These are phyloP conservation scores for Acidomyces sp. DNA, from an alignment of 495 filamentous ascomycete genomes.

Conservation along the genomic window DNA sequence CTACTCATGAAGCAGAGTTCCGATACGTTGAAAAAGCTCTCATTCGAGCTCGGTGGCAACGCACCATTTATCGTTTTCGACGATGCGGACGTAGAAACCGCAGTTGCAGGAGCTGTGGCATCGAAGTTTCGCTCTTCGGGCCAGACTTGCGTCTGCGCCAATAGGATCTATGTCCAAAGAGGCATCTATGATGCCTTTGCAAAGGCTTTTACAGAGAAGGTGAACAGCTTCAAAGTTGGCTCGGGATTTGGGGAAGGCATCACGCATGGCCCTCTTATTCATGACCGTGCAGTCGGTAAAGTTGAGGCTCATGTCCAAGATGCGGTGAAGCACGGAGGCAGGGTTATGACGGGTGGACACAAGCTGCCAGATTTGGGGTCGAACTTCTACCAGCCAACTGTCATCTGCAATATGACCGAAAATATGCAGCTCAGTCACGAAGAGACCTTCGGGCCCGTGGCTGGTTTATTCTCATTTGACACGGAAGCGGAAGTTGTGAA, in stretches of 20 bases:
- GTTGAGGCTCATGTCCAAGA: slow-evolving; percentile 30
- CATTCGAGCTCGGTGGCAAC: slow-evolving; percentile 63
- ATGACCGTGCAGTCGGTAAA: slow-evolving; percentile 31
- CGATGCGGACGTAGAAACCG: slow-evolving; percentile 54
- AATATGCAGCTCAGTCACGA: slow-evolving; percentile 40
- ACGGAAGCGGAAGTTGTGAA: slow-evolving; percentile 39
- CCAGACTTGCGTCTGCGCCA: slow-evolving; percentile 64
- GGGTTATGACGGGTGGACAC: slow-evolving; percentile 33
- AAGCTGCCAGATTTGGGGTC: slow-evolving; percentile 28
- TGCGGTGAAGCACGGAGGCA: slow-evolving; percentile 29
- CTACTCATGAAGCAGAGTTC: slow-evolving; percentile 47
- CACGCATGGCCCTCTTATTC: slow-evolving; percentile 34
- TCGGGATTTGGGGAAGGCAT: slow-evolving; percentile 30
- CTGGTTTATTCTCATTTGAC: slow-evolving; percentile 37
- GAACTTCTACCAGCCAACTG: slow-evolving; percentile 42
- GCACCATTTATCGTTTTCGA: slow-evolving; percentile 64
- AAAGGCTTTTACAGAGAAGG: slow-evolving; percentile 29
- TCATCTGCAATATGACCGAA: slow-evolving; percentile 33
- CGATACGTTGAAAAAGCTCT: slow-evolving; percentile 55
- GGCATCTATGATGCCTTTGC: slow-evolving; percentile 36
- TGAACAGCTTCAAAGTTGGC: slow-evolving; percentile 33
- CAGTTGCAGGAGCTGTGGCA: slow-evolving; percentile 44
- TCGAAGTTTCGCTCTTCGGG: slow-evolving; percentile 57
- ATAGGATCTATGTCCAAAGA: slow-evolving; percentile 54
- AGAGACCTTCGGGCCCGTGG: slow-evolving; percentile 48